Conservation (phyloP, 345 rosid genomes). For the Lepidium sativum region DNA sequence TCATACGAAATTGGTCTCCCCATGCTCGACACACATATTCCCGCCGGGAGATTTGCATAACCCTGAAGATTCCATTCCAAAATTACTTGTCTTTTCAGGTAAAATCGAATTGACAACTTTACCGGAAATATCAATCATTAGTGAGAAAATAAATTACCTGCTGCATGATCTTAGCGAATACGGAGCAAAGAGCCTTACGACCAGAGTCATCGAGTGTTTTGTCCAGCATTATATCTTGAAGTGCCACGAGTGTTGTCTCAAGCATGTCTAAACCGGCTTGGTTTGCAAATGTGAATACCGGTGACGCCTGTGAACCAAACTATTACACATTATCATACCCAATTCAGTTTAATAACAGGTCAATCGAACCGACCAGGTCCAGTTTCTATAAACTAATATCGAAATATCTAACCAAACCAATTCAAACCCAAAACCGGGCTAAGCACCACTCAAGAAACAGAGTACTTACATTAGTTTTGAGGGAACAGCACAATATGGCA, state of each 20-base stretch:
- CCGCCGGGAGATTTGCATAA: slow-evolving; percentile 62
- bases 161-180: slow-evolving; percentile 85
- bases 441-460: not conserved
- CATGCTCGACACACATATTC: slow-evolving; percentile 85
- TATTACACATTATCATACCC: not conserved
- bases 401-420: too few species aligned
- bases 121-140: not conserved
- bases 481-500: slow-evolving; percentile 87
- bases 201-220: slow-evolving; percentile 84
- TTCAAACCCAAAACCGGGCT: not conserved
- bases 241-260: slow-evolving; percentile 90
- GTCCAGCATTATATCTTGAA: slow-evolving; percentile 91
- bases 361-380: too few species aligned
- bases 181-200: slow-evolving; percentile 62
- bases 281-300: slow-evolving; percentile 80
- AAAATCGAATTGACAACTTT: not conserved
- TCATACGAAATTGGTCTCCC: slow-evolving; percentile 86
- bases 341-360: too few species aligned
- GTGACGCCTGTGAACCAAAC: slow-evolving; percentile 48
- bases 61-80: slow-evolving; percentile 40
- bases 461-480: slow-evolving; percentile 58
- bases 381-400: too few species aligned
- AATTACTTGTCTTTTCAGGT: not conserved
- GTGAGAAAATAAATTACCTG: slow-evolving; percentile 37
- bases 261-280: slow-evolving; percentile 99